Evolutionary conservation across 2,329 filamentous ascomycete genomes (phyloP).

Genomic region (Aspergillus japonicus): DNA sequence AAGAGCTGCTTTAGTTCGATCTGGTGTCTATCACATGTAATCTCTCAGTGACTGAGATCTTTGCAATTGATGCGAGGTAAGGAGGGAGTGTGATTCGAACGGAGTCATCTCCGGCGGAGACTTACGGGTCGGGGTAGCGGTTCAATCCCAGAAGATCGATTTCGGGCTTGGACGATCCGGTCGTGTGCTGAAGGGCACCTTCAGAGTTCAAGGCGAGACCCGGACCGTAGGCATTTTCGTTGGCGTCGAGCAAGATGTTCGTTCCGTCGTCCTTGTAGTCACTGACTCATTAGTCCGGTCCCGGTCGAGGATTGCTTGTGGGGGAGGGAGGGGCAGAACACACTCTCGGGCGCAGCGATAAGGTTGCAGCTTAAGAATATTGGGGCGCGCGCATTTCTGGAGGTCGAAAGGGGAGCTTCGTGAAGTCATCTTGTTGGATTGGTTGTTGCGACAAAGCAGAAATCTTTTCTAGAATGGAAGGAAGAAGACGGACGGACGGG

Average conservation of each 20-base stretch:
- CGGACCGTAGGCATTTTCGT: constrained; percentile 94
- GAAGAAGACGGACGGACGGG: constrained; percentile 6
- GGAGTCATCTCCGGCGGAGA: constrained; percentile 9
- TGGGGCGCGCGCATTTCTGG: constrained; percentile 70
- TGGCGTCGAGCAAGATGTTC: constrained; percentile 94
- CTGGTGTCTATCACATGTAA: constrained; percentile 63
- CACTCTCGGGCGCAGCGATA: constrained; percentile 82
- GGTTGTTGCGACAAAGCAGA: not conserved
- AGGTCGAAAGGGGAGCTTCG: constrained; percentile 64
- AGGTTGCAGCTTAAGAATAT: constrained; percentile 73
- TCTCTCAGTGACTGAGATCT: not conserved
- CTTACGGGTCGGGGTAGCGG: constrained; percentile 84
- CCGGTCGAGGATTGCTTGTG: constrained; percentile 8
- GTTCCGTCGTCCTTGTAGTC: constrained; percentile 99
- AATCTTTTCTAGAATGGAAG: constrained; percentile 1
- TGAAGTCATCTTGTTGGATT: constrained; percentile 34
- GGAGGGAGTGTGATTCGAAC: not conserved
- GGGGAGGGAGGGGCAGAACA: constrained; percentile 34
- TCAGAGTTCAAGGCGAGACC: constrained; percentile 59
- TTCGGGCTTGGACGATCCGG: constrained; percentile 51
- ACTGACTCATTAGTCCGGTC: constrained; percentile 51
- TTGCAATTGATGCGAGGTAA: not conserved
- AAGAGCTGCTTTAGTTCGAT: constrained; percentile 78
- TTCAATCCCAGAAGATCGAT: constrained; percentile 81
- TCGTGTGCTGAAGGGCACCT: constrained; percentile 47